phyloP scores from a whole-genome alignment of 2,329 filamentous ascomycete species.

The Emmonsiellopsis sp. region DNA sequence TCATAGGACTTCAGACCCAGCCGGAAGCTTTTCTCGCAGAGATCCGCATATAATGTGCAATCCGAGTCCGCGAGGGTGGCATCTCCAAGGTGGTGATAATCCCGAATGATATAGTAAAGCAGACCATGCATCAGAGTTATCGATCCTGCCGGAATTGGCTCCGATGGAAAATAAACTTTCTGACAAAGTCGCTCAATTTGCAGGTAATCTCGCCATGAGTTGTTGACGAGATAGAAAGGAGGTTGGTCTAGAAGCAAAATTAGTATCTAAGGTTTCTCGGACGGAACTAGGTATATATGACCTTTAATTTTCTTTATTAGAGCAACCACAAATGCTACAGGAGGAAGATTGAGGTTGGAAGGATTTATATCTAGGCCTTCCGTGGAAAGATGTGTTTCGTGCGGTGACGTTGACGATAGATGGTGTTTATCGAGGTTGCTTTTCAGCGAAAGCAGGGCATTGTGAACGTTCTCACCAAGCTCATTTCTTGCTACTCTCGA shows the following conservation, averaged over 20 bases:
- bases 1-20: constrained; percentile 38
- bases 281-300: background rate
- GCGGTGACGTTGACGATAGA: constrained; percentile 15
- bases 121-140: constrained; percentile 16
- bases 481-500: constrained; percentile 30
- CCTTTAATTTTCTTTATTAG: constrained; percentile 22
- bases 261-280: background rate
- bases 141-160: constrained; percentile 14
- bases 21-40: constrained; percentile 36
- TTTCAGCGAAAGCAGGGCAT: constrained; percentile 27
- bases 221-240: constrained; percentile 18
- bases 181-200: constrained; percentile 28
- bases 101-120: constrained; percentile 18
- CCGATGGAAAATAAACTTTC: constrained; percentile 29
- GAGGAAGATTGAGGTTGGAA: constrained; percentile 25
- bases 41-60: constrained; percentile 19
- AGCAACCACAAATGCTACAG: constrained; percentile 21
- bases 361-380: constrained; percentile 15
- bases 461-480: constrained; percentile 24
- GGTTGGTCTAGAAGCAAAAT: constrained; percentile 16
- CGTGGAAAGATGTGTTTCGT: constrained; percentile 5
- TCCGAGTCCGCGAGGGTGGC: constrained; percentile 28
- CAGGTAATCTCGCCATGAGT: constrained; percentile 19
- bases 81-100: constrained; percentile 25
- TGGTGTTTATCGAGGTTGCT: constrained; percentile 27